Percentiles rank a stretch among this genome's conserved stretches.
Evolutionary conservation across 306 rosid species (phyloP).

Genomic region (Hylodesmum podocarpum): DNA sequence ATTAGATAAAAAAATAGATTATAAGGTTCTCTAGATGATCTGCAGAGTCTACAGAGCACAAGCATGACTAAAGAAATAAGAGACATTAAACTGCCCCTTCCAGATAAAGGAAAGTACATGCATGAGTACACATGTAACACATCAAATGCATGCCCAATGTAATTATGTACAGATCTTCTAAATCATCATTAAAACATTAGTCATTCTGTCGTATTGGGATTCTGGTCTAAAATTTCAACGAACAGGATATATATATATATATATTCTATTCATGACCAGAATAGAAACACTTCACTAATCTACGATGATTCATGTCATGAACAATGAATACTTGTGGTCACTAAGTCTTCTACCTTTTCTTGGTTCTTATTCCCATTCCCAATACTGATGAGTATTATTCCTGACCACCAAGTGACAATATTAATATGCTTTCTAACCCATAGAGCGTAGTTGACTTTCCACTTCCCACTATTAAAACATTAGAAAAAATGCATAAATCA

Average conservation of each 20-base stretch:
- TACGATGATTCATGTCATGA: conserved; percentile 16
- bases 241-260: not conserved
- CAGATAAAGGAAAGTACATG: not conserved
- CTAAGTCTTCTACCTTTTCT: not conserved
- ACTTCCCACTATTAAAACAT: conserved; percentile 11
- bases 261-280: not conserved
- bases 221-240: not conserved
- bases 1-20: conserved; percentile 1
- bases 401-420: not conserved
- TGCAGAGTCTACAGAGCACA: not conserved
- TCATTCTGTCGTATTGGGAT: not conserved
- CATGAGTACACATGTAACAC: not conserved
- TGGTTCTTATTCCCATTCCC: conserved; percentile 11
- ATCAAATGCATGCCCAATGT: not conserved
- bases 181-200: not conserved
- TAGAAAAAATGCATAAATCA: conserved; percentile 1
- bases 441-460: not conserved
- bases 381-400: not conserved
- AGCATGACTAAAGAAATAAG: not conserved
- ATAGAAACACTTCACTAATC: conserved; percentile 22
- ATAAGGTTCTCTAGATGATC: not conserved
- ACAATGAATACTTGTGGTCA: conserved; percentile 5
- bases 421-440: not conserved
- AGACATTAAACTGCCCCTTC: not conserved
- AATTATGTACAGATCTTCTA: not conserved